These are phyloP conservation scores for Ceratocystis colombiana DNA, from an alignment of 2,329 filamentous ascomycete genomes.

Conservation along the genomic window DNA sequence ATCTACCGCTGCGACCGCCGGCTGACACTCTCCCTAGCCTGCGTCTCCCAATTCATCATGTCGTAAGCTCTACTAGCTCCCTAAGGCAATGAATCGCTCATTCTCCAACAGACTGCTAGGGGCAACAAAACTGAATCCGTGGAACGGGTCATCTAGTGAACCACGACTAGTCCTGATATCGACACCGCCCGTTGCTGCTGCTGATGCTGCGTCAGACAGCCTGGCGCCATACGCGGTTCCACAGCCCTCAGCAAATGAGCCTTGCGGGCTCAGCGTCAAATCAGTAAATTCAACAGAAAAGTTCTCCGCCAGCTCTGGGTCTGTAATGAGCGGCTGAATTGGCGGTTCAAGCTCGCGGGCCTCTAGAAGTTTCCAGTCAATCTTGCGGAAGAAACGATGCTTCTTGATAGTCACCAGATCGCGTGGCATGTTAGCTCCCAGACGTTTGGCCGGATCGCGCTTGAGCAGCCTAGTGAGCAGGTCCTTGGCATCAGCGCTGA, in stretches of 20 bases:
- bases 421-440: slow-evolving; percentile 80
- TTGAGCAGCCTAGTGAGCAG: slow-evolving; percentile 78
- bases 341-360: slow-evolving; percentile 75
- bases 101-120: slow-evolving; percentile 48
- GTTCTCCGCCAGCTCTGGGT: slow-evolving; percentile 93
- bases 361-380: slow-evolving; percentile 84
- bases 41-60: background rate
- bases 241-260: slow-evolving; percentile 27
- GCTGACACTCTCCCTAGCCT: background rate
- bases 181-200: background rate
- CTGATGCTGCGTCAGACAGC: background rate
- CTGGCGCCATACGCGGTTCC: background rate
- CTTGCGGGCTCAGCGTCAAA: slow-evolving; percentile 60
- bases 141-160: slow-evolving; percentile 46
- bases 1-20: too few relatives aligned
- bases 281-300: slow-evolving; percentile 89
- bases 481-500: slow-evolving; percentile 87
- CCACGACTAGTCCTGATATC: slow-evolving; percentile 32
- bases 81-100: slow-evolving; percentile 34
- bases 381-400: slow-evolving; percentile 93
- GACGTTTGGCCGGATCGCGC: slow-evolving; percentile 83
- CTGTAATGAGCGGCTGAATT: slow-evolving; percentile 86
- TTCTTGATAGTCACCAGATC: slow-evolving; percentile 78
- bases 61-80: slow-evolving; percentile 18
- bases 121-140: slow-evolving; percentile 55